Conservation (phyloP, 495 filamentous ascomycete genomes). For the Ramalina intermedia region DNA sequence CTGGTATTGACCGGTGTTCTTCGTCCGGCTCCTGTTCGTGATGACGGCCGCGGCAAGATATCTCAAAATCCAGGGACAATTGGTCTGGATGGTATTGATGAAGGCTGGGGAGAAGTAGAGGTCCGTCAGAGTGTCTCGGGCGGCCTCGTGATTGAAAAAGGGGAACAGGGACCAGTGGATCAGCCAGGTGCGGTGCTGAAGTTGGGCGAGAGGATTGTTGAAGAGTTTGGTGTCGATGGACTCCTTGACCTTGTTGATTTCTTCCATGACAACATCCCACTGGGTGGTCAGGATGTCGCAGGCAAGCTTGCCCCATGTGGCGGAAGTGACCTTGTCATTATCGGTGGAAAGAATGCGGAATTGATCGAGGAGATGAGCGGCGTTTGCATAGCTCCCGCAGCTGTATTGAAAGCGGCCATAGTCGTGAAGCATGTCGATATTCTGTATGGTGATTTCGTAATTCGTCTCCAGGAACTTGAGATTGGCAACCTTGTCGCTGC, state of each 20-base stretch:
- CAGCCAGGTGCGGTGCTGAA: conserved; percentile 88
- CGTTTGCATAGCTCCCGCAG: conserved; percentile 80
- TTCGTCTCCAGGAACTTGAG: conserved; percentile 91
- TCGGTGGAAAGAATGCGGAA: conserved; percentile 96
- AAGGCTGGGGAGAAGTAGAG: conserved; percentile 90
- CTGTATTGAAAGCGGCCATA: conserved; percentile 93
- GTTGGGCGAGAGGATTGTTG: conserved; percentile 87
- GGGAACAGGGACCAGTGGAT: conserved; percentile 98
- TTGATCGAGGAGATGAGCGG: conserved; percentile 80
- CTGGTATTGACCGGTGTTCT: conserved; percentile 71
- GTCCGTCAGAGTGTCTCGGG: conserved; percentile 79
- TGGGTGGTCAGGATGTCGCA: conserved; percentile 83
- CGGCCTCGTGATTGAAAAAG: conserved; percentile 92
- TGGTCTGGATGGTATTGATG: conserved; percentile 98
- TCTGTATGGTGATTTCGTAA: conserved; percentile 81
- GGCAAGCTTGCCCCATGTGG: conserved; percentile 92
- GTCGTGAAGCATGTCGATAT: conserved; percentile 88
- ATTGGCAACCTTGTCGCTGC: conserved; percentile 94
- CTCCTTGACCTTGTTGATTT: conserved; percentile 87
- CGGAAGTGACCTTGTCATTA: conserved; percentile 87
- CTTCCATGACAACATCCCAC: conserved; percentile 94
- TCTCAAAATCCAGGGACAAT: conserved; percentile 90
- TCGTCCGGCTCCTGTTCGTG: conserved; percentile 75
- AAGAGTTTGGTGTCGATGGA: conserved; percentile 81
- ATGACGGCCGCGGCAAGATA: conserved; percentile 93